Evolutionary conservation across 371 early-diverging fungal genomes (phyloP), one percentile per base, ranked within the genome.

Genomic region (Mortierella sp.): DNA sequence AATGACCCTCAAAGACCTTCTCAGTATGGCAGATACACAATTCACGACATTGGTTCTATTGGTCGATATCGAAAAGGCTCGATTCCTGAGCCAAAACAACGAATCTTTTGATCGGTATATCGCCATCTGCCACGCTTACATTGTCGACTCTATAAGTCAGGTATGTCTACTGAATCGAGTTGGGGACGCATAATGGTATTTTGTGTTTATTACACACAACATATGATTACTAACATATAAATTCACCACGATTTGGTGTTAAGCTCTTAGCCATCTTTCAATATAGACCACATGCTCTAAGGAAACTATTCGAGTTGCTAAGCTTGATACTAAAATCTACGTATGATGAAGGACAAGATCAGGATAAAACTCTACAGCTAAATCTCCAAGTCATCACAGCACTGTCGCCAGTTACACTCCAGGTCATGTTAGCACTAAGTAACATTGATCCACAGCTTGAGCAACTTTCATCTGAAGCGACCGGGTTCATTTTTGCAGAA

Each of bases 1-100:
- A 92, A 24, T 96, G 84, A 59, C 45, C 1, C 14, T 68, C 24
- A 24, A 43, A 0, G 24, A n/a, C 9, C 45, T 70, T 2, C 30
- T 74, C 1, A 1, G 35, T 10, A 2, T 30, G 1, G 32, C 18
- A 12, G 43, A 37, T n/a, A 63, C 57, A 14, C 72, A 74, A 47
- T 40, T 74, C 43, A 40, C 64, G 4, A 26, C 28, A 9, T 54
- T 79, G 59, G 58, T 67, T 3, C 37, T 79, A 0, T 24, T 79
- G 22, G 71, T 79, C 55, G 80, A 79, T 59, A 37, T 74, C 20
- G 72, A 79, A 22, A 79, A 79, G 62, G 65, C 67, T 5, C 67
- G 75, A 3, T 18, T 18, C 16, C 2, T 26, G 14, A 6, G 5
- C 26, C 12, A 18, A 37, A 18, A 10, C 43, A n/a, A 47, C 3